Evolutionary conservation across 2,329 filamentous ascomycete genomes (phyloP).

Genomic region (Fusarium sambucinum): DNA sequence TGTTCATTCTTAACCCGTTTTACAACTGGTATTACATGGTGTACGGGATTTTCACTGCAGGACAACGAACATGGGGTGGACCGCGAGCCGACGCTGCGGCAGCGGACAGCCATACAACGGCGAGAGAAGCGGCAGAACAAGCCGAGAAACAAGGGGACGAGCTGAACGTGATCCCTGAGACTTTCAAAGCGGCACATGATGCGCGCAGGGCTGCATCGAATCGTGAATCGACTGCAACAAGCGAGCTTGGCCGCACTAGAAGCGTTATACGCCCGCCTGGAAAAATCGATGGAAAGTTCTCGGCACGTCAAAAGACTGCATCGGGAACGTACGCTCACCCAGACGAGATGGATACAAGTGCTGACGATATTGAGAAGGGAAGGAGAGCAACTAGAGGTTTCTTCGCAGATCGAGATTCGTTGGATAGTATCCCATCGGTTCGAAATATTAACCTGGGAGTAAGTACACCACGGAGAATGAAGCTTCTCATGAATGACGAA

Average conservation of each 20-base stretch:
- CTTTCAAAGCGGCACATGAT: constrained; percentile 74
- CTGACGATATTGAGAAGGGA: constrained; percentile 50
- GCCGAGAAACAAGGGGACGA: constrained; percentile 86
- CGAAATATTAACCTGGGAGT: constrained; percentile 70
- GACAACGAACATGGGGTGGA: constrained; percentile 94
- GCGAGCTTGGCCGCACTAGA: constrained; percentile 60
- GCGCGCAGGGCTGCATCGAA: constrained; percentile 56
- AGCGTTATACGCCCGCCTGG: constrained; percentile 78
- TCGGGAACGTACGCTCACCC: constrained; percentile 77
- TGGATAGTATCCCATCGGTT: constrained; percentile 73
- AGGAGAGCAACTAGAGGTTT: neutral
- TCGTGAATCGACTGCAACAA: constrained; percentile 43
- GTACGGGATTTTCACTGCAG: constrained; percentile 94
- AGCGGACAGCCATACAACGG: constrained; percentile 80
- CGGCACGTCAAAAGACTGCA: constrained; percentile 74
- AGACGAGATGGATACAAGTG: constrained; percentile 64
- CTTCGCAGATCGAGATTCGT: constrained; percentile 64
- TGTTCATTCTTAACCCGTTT: constrained; percentile 96
- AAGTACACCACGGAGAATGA: constrained; percentile 75
- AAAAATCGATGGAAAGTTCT: constrained; percentile 82
- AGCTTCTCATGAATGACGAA: constrained; percentile 83
- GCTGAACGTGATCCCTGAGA: constrained; percentile 88
- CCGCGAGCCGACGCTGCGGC: constrained; percentile 89
- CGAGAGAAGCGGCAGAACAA: constrained; percentile 84
- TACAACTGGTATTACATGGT: constrained; percentile 99